Conservation (phyloP, 768 basidiomycete genomes). For the Phanerodontia chrysosporium region DNA sequence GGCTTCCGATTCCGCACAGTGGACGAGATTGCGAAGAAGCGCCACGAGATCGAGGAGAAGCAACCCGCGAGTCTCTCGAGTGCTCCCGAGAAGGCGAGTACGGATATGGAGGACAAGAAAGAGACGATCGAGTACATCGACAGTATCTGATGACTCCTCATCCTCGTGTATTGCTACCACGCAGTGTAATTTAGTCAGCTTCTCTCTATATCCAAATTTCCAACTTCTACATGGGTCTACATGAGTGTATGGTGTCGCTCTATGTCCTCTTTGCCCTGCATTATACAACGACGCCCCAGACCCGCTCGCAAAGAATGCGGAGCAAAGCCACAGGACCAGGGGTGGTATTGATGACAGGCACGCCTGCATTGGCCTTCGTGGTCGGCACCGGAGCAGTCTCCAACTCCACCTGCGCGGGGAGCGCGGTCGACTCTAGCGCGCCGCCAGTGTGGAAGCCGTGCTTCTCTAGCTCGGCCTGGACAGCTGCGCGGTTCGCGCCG, state of each 20-base stretch:
- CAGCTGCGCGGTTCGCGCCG: constrained; percentile 59
- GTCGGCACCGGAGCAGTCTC: constrained; percentile 24
- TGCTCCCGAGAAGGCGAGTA: not conserved
- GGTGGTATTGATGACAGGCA: constrained; percentile 46
- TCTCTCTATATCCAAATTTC: not conserved
- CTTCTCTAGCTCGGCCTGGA: constrained; percentile 50
- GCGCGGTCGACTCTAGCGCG: constrained; percentile 42
- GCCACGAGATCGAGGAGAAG: constrained; percentile 10
- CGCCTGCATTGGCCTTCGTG: constrained; percentile 14
- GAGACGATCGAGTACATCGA: constrained; percentile 5
- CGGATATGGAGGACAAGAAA: constrained; percentile 1
- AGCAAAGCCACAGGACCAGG: constrained; percentile 58
- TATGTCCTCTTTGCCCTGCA: not conserved
- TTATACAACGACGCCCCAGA: constrained; percentile 43
- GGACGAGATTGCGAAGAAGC: constrained; percentile 34
- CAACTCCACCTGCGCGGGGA: constrained; percentile 53
- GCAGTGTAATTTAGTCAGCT: not conserved
- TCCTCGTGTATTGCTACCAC: not conserved
- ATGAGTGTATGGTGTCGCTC: not conserved
- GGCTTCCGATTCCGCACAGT: constrained; percentile 49
- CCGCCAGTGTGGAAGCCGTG: constrained; percentile 27
- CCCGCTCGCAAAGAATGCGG: constrained; percentile 42
- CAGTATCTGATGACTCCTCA: not conserved
- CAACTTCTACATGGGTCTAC: not conserved
- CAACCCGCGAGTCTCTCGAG: not conserved